Conservation (phyloP, 495 filamentous ascomycete species). For the Penicillium dipodomyicola region DNA sequence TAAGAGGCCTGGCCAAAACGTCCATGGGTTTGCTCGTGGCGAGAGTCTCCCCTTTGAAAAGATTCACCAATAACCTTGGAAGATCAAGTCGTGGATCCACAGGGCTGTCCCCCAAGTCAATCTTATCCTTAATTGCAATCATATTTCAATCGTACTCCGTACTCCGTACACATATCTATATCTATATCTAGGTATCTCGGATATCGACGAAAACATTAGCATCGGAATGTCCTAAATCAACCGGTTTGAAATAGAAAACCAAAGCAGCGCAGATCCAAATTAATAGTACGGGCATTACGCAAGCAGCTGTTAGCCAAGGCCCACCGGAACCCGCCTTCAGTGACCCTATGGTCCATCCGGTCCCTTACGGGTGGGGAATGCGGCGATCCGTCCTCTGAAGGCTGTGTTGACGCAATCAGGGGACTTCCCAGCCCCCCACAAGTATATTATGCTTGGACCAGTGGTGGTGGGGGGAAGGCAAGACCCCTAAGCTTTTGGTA, state of each 20-base stretch:
- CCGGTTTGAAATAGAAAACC: constrained; percentile 27
- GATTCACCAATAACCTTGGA: neutral
- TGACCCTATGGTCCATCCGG: constrained; percentile 39
- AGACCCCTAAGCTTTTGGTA: constrained; percentile 6
- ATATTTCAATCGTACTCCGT: neutral
- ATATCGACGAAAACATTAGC: neutral
- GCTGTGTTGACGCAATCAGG: constrained; percentile 37
- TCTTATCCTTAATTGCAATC: constrained; percentile 5
- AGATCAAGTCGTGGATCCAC: neutral
- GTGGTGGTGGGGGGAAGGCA: constrained; percentile 5
- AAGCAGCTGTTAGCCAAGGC: constrained; percentile 40
- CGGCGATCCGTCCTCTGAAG: constrained; percentile 38
- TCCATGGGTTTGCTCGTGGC: neutral
- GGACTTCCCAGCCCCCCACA: constrained; percentile 11
- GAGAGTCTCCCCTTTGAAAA: neutral
- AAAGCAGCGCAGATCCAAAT: constrained; percentile 40
- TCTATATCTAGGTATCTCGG: neutral
- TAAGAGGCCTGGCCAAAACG: neutral
- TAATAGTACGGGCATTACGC: constrained; percentile 42
- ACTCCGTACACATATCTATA: neutral
- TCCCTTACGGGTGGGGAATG: constrained; percentile 48
- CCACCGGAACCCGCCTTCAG: constrained; percentile 38
- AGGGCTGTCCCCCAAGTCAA: neutral
- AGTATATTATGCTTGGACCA: constrained; percentile 13
- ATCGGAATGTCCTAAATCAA: constrained; percentile 16